Conservation (phyloP, 306 rosid species). For the Macrotyloma uniflorum region DNA sequence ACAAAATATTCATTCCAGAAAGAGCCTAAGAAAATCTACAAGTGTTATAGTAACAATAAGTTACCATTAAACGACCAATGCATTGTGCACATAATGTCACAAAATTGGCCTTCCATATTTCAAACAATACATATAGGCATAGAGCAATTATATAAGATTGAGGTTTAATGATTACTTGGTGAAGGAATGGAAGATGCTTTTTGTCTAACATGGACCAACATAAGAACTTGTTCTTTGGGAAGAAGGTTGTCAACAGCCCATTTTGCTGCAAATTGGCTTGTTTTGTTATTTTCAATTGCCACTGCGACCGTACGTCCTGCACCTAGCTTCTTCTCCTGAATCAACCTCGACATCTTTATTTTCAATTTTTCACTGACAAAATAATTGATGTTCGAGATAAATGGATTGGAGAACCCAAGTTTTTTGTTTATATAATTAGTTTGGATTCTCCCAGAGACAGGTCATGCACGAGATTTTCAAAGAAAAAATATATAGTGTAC, state of each 20-base stretch:
- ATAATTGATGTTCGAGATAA: not conserved
- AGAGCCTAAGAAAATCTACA: not conserved
- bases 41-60: not conserved
- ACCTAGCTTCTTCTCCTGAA: conserved; percentile 49
- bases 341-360: conserved; percentile 49
- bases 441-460: not conserved
- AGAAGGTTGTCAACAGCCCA: conserved; percentile 85
- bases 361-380: not conserved
- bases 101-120: not conserved
- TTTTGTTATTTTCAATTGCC: conserved; percentile 75
- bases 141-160: not conserved
- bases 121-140: not conserved
- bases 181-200: conserved; percentile 49
- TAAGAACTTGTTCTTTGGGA: conserved; percentile 64
- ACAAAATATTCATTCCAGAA: not conserved
- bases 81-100: not conserved
- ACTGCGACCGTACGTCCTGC: conserved; percentile 71
- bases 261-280: conserved; percentile 78
- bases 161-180: conserved; percentile 43
- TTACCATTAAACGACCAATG: not conserved
- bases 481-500: not conserved
- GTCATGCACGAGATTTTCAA: not conserved
- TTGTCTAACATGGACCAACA: conserved; percentile 67
- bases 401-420: not conserved
- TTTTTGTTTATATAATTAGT: not conserved